These are phyloP conservation scores for Reutealis trisperma DNA, from an alignment of 345 rosid species.

Conservation along the genomic window DNA sequence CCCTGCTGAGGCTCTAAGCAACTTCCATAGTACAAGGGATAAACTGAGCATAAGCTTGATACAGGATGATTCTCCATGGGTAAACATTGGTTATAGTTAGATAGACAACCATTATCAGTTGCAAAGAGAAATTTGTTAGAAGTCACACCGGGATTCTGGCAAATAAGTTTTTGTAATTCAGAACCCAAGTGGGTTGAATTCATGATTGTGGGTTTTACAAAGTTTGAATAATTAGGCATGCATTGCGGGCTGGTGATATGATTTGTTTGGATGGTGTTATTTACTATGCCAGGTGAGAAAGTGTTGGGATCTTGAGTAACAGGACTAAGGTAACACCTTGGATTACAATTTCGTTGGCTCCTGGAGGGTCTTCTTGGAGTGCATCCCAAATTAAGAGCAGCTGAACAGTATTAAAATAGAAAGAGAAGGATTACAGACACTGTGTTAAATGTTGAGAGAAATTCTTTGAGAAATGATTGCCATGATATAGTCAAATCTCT, in stretches of 20 bases:
- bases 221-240: conserved; percentile 22
- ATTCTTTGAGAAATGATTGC: not conserved
- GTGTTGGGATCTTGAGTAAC: conserved; percentile 29
- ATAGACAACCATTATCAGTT: conserved; percentile 15
- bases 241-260: conserved; percentile 20
- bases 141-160: conserved; percentile 4
- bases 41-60: conserved; percentile 32
- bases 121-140: conserved; percentile 24
- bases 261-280: conserved; percentile 20
- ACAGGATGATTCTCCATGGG: conserved; percentile 25
- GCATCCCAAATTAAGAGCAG: conserved; percentile 76
- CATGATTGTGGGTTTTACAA: conserved; percentile 20
- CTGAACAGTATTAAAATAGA: conserved; percentile 34
- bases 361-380: conserved; percentile 55
- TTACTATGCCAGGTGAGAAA: not conserved
- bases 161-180: conserved; percentile 13
- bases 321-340: conserved; percentile 48
- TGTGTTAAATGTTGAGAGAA: not conserved
- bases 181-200: conserved; percentile 16
- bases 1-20: conserved; percentile 25
- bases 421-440: conserved; percentile 1
- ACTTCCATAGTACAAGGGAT: conserved; percentile 49
- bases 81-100: conserved; percentile 16
- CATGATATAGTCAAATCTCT: not conserved
- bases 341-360: conserved; percentile 54